phyloP scores from a whole-genome alignment of 202 grass and related monocot species.

The Setaria italica region DNA sequence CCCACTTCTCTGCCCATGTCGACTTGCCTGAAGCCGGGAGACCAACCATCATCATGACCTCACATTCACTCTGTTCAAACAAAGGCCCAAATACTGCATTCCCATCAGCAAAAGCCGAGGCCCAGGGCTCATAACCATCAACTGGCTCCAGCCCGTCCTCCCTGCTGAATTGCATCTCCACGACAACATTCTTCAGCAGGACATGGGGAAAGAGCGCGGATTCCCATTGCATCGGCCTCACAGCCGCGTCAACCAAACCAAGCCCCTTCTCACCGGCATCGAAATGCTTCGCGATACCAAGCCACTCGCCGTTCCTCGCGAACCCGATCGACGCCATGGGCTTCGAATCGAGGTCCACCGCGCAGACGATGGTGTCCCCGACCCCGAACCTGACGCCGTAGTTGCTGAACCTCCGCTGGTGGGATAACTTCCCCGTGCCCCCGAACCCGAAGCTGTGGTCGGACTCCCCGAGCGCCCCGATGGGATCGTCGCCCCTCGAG shows the following conservation, averaged over 20 bases:
- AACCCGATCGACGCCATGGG: slow-evolving; percentile 63
- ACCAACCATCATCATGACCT: slow-evolving; percentile 74
- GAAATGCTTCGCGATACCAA: slow-evolving; percentile 55
- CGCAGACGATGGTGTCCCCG: slow-evolving; percentile 66
- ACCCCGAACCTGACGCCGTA: slow-evolving; percentile 58
- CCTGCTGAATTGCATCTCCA: slow-evolving; percentile 64
- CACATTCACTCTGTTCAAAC: slow-evolving; percentile 51
- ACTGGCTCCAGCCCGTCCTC: slow-evolving; percentile 63
- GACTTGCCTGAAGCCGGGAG: slow-evolving; percentile 74
- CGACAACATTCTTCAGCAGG: slow-evolving; percentile 68
- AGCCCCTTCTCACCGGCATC: slow-evolving; percentile 53
- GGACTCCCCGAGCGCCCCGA: slow-evolving; percentile 62
- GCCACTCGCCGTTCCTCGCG: slow-evolving; percentile 58
- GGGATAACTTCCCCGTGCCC: slow-evolving; percentile 70
- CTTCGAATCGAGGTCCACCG: slow-evolving; percentile 66
- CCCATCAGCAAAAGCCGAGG: slow-evolving; percentile 38
- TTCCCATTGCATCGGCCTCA: slow-evolving; percentile 49
- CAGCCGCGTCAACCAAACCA: slow-evolving; percentile 44
- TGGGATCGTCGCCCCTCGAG: slow-evolving; percentile 53
- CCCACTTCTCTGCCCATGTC: slow-evolving; percentile 70
- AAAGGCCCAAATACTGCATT: slow-evolving; percentile 52
- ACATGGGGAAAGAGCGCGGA: slow-evolving; percentile 68
- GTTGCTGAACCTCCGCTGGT: slow-evolving; percentile 47
- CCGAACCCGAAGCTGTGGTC: slow-evolving; percentile 66
- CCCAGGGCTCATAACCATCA: slow-evolving; percentile 65